A percentile compares a stretch with the other conserved stretches of the same genome.
Conservation (phyloP, 768 basidiomycete genomes). For the Lactarius evosmus region DNA sequence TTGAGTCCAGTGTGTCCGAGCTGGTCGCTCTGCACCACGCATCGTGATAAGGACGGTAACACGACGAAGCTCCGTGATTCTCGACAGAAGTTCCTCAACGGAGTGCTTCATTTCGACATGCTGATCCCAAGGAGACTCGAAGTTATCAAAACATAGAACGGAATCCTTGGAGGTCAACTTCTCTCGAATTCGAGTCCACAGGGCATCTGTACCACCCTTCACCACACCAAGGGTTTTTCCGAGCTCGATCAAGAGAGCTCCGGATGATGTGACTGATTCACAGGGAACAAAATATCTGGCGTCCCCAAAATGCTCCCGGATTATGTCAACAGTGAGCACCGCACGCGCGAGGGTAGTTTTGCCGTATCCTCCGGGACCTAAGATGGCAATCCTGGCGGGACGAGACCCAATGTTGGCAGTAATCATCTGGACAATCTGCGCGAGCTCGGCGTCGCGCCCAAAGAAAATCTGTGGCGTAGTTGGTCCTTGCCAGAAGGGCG, state of each 20-base stretch:
- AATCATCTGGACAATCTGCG: background rate
- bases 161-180: background rate
- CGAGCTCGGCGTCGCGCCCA: background rate
- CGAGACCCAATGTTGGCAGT: background rate
- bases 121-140: background rate
- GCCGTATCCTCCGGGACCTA: background rate
- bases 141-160: conserved; percentile 1
- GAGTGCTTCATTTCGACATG: background rate
- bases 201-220: background rate
- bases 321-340: background rate
- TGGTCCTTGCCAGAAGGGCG: background rate
- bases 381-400: background rate
- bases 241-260: too few relatives aligned
- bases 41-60: too few relatives aligned
- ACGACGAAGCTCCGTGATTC: background rate
- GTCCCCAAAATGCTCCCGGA: background rate
- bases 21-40: background rate
- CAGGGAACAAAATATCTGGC: background rate
- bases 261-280: too few relatives aligned
- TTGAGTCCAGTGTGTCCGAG: background rate
- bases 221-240: background rate
- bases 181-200: background rate
- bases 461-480: conserved; percentile 5
- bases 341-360: background rate
- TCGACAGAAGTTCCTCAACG: background rate